Evolutionary conservation across 2,329 filamentous ascomycete genomes (phyloP).

Genomic region (Pseudogymnoascus sp.): DNA sequence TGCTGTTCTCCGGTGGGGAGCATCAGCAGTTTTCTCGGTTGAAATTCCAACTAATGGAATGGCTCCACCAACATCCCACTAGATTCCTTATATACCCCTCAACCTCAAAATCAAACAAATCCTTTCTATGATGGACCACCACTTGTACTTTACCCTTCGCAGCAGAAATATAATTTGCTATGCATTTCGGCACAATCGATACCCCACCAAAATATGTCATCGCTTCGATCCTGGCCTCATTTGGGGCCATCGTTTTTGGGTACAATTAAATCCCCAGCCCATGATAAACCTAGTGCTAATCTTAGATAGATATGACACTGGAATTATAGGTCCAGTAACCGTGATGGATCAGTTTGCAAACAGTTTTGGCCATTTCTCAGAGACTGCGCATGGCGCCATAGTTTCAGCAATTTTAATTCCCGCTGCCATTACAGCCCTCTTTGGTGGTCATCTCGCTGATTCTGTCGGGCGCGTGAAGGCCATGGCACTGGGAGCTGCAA

Average conservation of each 20-base stretch:
- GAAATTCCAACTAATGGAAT: neutral
- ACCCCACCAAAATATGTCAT: slow-evolving; percentile 23
- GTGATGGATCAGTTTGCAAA: slow-evolving; percentile 39
- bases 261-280: slow-evolving; percentile 11
- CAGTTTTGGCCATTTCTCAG: slow-evolving; percentile 42
- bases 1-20: neutral
- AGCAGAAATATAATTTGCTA: neutral
- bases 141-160: neutral
- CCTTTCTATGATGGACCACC: neutral
- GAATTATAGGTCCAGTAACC: slow-evolving; percentile 44
- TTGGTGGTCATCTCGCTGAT: slow-evolving; percentile 48
- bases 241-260: slow-evolving; percentile 25
- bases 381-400: slow-evolving; percentile 48
- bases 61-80: neutral
- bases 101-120: neutral
- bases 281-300: neutral
- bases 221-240: slow-evolving; percentile 21
- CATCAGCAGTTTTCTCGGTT: neutral
- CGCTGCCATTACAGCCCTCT: slow-evolving; percentile 48
- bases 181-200: neutral
- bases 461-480: slow-evolving; percentile 42
- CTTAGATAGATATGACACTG: slow-evolving; percentile 33
- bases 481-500: slow-evolving; percentile 41
- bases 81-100: neutral
- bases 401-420: slow-evolving; percentile 54